These are phyloP conservation scores for Polytrichum commune DNA, from an alignment of 225 moss, liverwort and hornwort species.

Conservation along the genomic window DNA sequence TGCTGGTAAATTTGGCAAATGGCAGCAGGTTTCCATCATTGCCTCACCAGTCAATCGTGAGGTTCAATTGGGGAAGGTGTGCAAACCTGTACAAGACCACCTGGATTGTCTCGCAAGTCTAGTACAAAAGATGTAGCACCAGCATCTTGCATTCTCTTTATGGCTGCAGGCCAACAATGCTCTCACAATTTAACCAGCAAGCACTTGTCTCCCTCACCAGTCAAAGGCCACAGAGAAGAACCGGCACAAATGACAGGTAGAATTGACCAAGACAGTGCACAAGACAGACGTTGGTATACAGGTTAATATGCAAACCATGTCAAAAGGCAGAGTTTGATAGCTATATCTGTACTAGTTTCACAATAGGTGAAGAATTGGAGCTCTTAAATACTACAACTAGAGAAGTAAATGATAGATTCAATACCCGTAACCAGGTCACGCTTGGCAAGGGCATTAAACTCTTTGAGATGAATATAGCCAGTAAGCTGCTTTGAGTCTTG, in stretches of 20 bases:
- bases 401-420: neutral
- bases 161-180: constrained; percentile 43
- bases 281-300: neutral
- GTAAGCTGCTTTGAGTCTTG: constrained; percentile 44
- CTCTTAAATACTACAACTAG: neutral
- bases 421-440: constrained; percentile 82
- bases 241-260: neutral
- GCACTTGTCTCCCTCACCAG: neutral
- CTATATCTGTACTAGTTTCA: too few species aligned
- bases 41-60: too few species aligned
- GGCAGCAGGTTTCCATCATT: too few species aligned
- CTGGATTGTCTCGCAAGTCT: constrained; percentile 93
- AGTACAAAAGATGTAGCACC: constrained; percentile 84
- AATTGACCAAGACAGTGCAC: too few species aligned
- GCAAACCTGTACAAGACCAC: constrained; percentile 84
- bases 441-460: constrained; percentile 91
- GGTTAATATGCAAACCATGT: constrained; percentile 2
- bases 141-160: constrained; percentile 82
- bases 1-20: too few species aligned
- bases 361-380: neutral
- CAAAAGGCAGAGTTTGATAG: neutral
- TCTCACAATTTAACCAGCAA: too few species aligned
- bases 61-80: neutral
- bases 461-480: constrained; percentile 85
- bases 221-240: neutral